Base-by-base conservation (phyloP, 2,329 filamentous ascomycete species). In the Herpotrichia juniperi region DNA sequence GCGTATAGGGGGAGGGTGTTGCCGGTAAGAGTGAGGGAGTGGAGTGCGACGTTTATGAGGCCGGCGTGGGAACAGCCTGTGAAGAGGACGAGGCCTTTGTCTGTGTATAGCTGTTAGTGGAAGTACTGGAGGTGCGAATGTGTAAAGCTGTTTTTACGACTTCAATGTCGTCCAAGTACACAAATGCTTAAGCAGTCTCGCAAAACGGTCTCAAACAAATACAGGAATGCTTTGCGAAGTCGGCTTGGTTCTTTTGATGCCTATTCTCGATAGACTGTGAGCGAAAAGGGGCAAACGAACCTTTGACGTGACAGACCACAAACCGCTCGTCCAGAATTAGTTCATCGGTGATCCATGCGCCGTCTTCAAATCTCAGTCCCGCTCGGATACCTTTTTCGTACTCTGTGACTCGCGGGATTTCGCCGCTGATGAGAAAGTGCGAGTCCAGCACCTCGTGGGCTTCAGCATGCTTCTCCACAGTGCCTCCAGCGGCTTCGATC, bases 11-110 rank as follows among this genome's bases (percentile, higher is more conserved):
- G 78, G 2, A 70, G 61, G 1, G 66, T 60, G 3, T 65, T 63
- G 1, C 67, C 70, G 1, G 71, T 58, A 2, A 80, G 67, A 1
- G 77, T 67, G 0, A 79, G 34, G 0, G 81, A 80, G 59, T 83
- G 76, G 34, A 72, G 75, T 1, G 75, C 69, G 2, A 78, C 75
- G 58, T 84, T 84, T 47, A 84, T 77, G 7, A 84, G 78, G 0
- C 82, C 81, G 0, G 81, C 79, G 50, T 84, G 81, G 56, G 78
- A 81, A 67, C 82, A 84, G 10, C 81, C 82, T 0, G 81, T 83
- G 60, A 84, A 82, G 17, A 84, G 71, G 1, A 84, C 78, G 2
- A 84, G 72, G 0, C 82, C 82, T 54, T 78, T 80, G 11, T 69
- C 79, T 81, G 46, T 16, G 32, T 37, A 39, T 34, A 45, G 14